Evolutionary conservation across 2,329 filamentous ascomycete genomes (phyloP).

Genomic region (Zopfia rhizophila): DNA sequence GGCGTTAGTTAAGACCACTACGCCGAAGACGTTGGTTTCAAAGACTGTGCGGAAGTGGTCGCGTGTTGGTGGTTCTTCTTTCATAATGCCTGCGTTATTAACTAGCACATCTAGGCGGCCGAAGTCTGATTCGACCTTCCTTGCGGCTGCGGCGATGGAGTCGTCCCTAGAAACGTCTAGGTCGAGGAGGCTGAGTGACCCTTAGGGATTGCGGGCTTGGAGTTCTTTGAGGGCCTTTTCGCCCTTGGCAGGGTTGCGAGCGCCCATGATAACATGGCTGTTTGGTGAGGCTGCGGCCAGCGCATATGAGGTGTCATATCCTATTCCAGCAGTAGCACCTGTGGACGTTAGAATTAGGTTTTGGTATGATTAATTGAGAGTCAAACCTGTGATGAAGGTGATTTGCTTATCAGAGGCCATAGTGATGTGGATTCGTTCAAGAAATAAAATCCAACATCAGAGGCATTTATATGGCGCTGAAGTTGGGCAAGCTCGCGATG

Average conservation of each 20-base stretch:
- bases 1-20: constrained; percentile 35
- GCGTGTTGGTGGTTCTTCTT: no score
- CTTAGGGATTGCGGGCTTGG: constrained; percentile 36
- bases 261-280: constrained; percentile 40
- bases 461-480: no score
- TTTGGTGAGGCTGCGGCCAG: constrained; percentile 36
- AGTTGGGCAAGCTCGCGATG: no score
- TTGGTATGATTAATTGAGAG: background rate
- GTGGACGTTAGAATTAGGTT: constrained; percentile 10
- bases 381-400: constrained; percentile 40
- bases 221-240: constrained; percentile 38
- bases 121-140: constrained; percentile 34
- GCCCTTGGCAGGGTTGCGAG: constrained; percentile 34
- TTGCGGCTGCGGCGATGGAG: constrained; percentile 52
- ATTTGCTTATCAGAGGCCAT: constrained; percentile 33
- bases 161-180: constrained; percentile 58
- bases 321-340: constrained; percentile 51
- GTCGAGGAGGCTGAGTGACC: constrained; percentile 49
- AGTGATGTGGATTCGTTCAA: no score
- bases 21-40: constrained; percentile 43
- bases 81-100: constrained; percentile 51
- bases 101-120: constrained; percentile 52
- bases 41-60: constrained; percentile 38
- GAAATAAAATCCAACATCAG: no score
- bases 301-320: constrained; percentile 44